Percentiles rank a stretch among this genome's conserved stretches.
Conservation (phyloP, 768 basidiomycete genomes). For the Austroboletus festivus region DNA sequence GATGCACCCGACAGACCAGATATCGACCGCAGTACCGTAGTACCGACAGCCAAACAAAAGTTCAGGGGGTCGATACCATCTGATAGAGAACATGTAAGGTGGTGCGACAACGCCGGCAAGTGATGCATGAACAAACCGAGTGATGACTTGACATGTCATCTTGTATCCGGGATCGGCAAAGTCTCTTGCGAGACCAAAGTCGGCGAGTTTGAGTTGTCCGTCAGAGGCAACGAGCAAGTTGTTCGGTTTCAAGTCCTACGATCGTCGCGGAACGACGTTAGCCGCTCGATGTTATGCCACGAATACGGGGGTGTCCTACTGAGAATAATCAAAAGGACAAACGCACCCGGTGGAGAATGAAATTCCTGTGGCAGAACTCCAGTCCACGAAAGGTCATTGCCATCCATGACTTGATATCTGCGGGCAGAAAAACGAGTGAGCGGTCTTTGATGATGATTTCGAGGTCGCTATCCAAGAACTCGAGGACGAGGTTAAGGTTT, state of each 20-base stretch:
- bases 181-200: slow-evolving; percentile 97
- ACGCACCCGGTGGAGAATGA: slow-evolving; percentile 85
- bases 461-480: slow-evolving; percentile 93
- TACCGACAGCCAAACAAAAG: slow-evolving; percentile 87
- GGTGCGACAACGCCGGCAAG: not conserved
- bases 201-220: slow-evolving; percentile 93
- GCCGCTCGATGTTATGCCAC: slow-evolving; percentile 1
- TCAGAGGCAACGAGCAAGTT: slow-evolving; percentile 91
- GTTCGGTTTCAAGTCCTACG: slow-evolving; percentile 95
- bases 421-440: slow-evolving; percentile 85
- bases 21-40: slow-evolving; percentile 89
- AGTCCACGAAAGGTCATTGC: slow-evolving; percentile 96
- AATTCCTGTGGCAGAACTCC: slow-evolving; percentile 98
- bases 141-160: slow-evolving; percentile 99
- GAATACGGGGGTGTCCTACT: slow-evolving; percentile 13
- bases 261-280: slow-evolving; percentile 1
- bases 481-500: slow-evolving; percentile 95
- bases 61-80: slow-evolving; percentile 98
- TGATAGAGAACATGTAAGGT: slow-evolving; percentile 29
- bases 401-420: slow-evolving; percentile 99
- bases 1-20: slow-evolving; percentile 98
- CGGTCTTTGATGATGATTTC: slow-evolving; percentile 97
- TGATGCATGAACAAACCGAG: slow-evolving; percentile 55
- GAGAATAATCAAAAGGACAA: slow-evolving; percentile 5
- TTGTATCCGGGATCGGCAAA: slow-evolving; percentile 92